Base-by-base conservation (phyloP, 164 flowering plant genomes). In the Macadamia tetraphylla region DNA sequence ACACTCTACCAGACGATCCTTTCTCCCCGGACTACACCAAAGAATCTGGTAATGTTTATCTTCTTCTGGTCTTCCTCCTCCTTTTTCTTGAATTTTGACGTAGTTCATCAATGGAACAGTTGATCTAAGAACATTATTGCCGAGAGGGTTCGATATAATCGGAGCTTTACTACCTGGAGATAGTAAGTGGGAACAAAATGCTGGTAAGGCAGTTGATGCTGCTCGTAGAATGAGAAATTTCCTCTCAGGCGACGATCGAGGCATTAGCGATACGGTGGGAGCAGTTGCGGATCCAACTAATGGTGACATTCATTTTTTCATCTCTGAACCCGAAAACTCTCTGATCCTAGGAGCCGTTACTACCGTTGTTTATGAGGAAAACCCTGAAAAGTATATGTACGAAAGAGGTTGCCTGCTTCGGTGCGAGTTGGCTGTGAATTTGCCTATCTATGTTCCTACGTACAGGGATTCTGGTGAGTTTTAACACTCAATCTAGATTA, bases 341-440 rank as follows among this genome's bases (percentile, higher is more conserved):
- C 17, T 11, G 12, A 68, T 65, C 18, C 58, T 85, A 40, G 86
- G 82, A 66, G 32, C 73, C 14, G 70, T 87, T 63, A 49, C 35
- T 66, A 62, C 71, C 68, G 83, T 91, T 66, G 69, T 79, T 32
- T 83, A 82, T 62, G 93, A 86, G 58, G 87, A 82, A 65, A 29
- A 77, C 44, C 80, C 88, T 11, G 96, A 82, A 71, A 86, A 79
- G 76, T 79, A 55, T 70, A 32, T 90, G n/a, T 91, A 91, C 94
- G 91, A 87, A 77, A 84, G 55, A 53, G 97, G 94, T 42, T 91
- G 96, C 70, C 74, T 94, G 52, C 74, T 94, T 17, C 81, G 80
- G 4, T 90, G 96, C 64, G 81, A 83, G 65, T 76, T 94, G 67
- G 77, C 83, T 23, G 61, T 94, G 57, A 88, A 74, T 73, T 69